Conservation (phyloP, 371 early-diverging fungal genomes). For the Mucor lusitanicus region DNA sequence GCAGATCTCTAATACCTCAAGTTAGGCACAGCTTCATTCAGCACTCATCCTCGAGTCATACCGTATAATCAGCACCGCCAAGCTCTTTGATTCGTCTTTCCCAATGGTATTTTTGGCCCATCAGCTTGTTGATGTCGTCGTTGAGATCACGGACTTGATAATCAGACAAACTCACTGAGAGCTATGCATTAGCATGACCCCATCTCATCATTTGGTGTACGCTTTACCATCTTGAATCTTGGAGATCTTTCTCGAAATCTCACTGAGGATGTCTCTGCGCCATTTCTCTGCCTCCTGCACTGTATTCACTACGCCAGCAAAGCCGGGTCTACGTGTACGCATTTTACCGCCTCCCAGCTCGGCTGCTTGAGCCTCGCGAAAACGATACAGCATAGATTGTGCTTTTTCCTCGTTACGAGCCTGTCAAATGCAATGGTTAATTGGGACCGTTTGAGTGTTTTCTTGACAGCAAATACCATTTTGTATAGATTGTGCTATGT, state of each 20-base stretch:
- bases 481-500: neutral
- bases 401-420: constrained; percentile 98
- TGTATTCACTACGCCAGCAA: constrained; percentile 69
- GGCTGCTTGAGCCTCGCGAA: constrained; percentile 90
- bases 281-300: constrained; percentile 86
- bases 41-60: constrained; percentile 32
- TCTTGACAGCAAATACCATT: neutral
- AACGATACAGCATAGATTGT: constrained; percentile 97
- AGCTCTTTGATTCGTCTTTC: constrained; percentile 89
- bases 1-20: constrained; percentile 58
- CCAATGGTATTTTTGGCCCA: constrained; percentile 93
- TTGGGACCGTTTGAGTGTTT: too few relatives aligned
- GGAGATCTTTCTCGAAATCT: constrained; percentile 85
- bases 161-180: constrained; percentile 77
- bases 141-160: constrained; percentile 93
- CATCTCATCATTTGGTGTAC: neutral
- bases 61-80: constrained; percentile 94
- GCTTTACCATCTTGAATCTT: constrained; percentile 88
- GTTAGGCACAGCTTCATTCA: too few relatives aligned
- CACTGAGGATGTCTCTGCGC: constrained; percentile 86
- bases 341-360: constrained; percentile 75
- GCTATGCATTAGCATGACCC: neutral
- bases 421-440: constrained; percentile 30
- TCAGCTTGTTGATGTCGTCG: constrained; percentile 92
- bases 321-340: constrained; percentile 74